These are phyloP conservation scores for Arabidopsis lyrata DNA, from an alignment of 441 rosid genomes.

Conservation along the genomic window DNA sequence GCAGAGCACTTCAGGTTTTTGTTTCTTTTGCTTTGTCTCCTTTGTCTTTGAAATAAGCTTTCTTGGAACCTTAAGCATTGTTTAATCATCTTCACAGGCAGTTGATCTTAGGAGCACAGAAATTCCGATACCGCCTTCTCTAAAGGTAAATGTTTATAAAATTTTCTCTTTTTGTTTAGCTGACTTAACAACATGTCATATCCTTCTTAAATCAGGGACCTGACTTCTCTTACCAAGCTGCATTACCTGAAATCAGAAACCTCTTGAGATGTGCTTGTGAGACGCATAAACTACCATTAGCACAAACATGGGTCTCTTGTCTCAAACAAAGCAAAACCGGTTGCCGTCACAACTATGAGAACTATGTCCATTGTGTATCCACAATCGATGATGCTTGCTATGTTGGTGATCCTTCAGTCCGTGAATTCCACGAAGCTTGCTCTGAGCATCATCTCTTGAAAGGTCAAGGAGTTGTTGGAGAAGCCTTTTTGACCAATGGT, in stretches of 20 bases:
- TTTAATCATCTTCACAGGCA: conserved; percentile 59
- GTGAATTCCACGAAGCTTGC: conserved; percentile 84
- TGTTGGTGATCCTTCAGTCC: conserved; percentile 59
- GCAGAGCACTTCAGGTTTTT: conserved; percentile 87
- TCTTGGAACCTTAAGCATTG: not conserved
- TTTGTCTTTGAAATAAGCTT: conserved; percentile 2
- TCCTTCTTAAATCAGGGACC: conserved; percentile 52
- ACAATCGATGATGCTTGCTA: conserved; percentile 81
- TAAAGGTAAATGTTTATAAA: conserved; percentile 59
- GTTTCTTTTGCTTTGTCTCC: conserved; percentile 22
- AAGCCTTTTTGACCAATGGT: conserved; percentile 81
- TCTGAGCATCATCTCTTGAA: conserved; percentile 91
- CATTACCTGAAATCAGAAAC: conserved; percentile 77
- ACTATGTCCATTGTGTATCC: conserved; percentile 72
- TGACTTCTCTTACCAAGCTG: conserved; percentile 63
- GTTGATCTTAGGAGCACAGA: conserved; percentile 84
- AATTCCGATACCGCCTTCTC: conserved; percentile 48
- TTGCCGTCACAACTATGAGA: conserved; percentile 76
- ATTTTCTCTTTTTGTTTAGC: not conserved
- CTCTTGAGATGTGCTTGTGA: conserved; percentile 77
- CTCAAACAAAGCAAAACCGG: conserved; percentile 82
- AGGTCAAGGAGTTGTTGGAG: conserved; percentile 91
- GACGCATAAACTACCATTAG: conserved; percentile 78
- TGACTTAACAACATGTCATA: conserved; percentile 1
- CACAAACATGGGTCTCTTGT: conserved; percentile 90